Evolutionary conservation across 345 rosid genomes (phyloP).

Genomic region (Stellera chamaejasme): DNA sequence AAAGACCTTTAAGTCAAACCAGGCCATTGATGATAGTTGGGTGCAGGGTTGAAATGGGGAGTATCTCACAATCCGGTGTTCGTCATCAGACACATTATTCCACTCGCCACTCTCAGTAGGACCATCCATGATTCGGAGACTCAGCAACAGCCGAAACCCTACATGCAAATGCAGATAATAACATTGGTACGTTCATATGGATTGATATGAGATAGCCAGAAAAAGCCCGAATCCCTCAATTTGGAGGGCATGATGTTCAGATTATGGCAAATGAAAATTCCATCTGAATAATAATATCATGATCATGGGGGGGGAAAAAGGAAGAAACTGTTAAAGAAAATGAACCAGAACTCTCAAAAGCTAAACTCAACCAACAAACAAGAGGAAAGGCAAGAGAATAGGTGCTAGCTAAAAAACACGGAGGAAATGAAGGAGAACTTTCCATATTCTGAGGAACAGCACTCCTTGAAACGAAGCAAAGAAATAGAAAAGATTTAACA

Average conservation of each 20-base stretch:
- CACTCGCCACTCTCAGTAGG: slow-evolving; percentile 31
- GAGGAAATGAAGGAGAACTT: slow-evolving; percentile 5
- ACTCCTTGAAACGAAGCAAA: slow-evolving; percentile 22
- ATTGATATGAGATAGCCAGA: slow-evolving; percentile 5
- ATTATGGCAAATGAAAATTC: not conserved
- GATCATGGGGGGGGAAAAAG: not conserved
- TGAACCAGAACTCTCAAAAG: not conserved
- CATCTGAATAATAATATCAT: not conserved
- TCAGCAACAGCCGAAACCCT: slow-evolving; percentile 31
- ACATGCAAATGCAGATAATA: slow-evolving; percentile 14
- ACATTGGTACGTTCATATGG: slow-evolving; percentile 12
- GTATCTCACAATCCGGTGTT: slow-evolving; percentile 56
- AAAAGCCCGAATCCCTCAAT: slow-evolving; percentile 17
- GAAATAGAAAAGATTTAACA: slow-evolving; percentile 12
- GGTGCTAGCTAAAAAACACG: slow-evolving; percentile 11
- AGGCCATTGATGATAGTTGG: slow-evolving; percentile 28
- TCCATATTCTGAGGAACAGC: slow-evolving; percentile 26
- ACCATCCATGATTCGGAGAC: slow-evolving; percentile 40
- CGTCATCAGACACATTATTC: slow-evolving; percentile 20
- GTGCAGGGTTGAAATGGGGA: slow-evolving; percentile 43
- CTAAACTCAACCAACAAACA: not conserved
- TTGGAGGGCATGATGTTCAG: slow-evolving; percentile 1
- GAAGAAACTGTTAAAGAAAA: no score
- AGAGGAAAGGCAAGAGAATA: not conserved
- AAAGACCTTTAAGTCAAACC: slow-evolving; percentile 89